Base-by-base conservation (phyloP, 2,329 filamentous ascomycete genomes). In the Colletotrichum eleusines region DNA sequence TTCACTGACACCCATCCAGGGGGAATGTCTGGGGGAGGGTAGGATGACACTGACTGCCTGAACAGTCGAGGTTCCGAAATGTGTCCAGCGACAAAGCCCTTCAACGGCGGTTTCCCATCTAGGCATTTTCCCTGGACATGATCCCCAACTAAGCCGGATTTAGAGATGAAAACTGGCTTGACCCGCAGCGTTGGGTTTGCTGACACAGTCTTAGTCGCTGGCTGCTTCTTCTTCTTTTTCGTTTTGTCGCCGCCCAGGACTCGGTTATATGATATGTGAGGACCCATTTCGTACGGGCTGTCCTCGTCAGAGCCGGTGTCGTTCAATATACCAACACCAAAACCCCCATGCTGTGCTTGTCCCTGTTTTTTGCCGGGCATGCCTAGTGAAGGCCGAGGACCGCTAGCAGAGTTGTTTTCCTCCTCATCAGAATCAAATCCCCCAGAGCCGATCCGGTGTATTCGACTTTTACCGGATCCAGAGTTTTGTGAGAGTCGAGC, bases 291-390 rank as follows among this genome's bases (percentile, higher is more conserved):
- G 78, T 97, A 98, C 0, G 94, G 93, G 76, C 98, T 95, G 76
- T 98, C 96, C 55, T 98, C 95, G 74, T 98, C 96, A 5, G 95
- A 98, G 14, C 94, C 95, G 26, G 91, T 96, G 74, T 98, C 95
- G 76, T 98, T 98, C 55, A 98, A 82, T 1, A 98, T 86, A 0
- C 95, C 95, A 18, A 97, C 91, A 0, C 95, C 95, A 73, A 98
- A 94, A 0, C 92, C 94, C 3, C 92, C 89, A 63, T 86, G 86
- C 7, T 74, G 31, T 63, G 35, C 20, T 31, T 44, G 48, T 5
- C 12, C 42, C 76, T 91, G 92, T 66, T 89, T 88, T 63, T 84
- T 86, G 3, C 73, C 69, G 2, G 75, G 72, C 4, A 65, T 55
- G 7, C 46, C 33, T 11, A 50, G 23, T 14, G 18, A 35, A n/a